Percentiles rank a stretch among this genome's conserved stretches.
Evolutionary conservation across 805 yeast genomes (phyloP).

Genomic region (Yamadazyma akitaensis): DNA sequence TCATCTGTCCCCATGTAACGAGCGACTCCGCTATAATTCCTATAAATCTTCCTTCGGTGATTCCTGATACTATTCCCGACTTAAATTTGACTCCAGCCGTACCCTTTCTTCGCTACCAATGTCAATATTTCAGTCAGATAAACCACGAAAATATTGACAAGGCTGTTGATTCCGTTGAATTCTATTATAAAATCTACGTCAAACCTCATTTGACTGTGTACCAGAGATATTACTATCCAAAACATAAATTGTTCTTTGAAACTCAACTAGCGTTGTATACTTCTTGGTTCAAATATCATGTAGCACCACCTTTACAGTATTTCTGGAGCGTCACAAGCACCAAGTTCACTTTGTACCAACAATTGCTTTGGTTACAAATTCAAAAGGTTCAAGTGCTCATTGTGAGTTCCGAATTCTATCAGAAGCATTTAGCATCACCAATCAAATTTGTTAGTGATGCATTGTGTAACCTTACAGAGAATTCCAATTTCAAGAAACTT

Average conservation of each 20-base stretch:
- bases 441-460: background rate
- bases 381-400: background rate
- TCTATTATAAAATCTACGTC: conserved; percentile 12
- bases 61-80: background rate
- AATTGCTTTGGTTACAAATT: conserved; percentile 1
- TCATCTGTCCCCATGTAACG: conserved; percentile 5
- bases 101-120: conserved; percentile 6
- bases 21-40: background rate
- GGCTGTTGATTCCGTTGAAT: conserved; percentile 9
- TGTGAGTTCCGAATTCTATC: conserved; percentile 4
- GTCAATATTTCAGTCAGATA: conserved; percentile 10
- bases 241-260: conserved; percentile 6
- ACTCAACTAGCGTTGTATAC: background rate
- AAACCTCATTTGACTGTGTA: conserved; percentile 8
- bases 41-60: background rate
- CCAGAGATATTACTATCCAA: conserved; percentile 10
- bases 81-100: conserved; percentile 4
- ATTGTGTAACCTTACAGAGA: conserved; percentile 9
- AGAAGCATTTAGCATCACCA: conserved; percentile 3
- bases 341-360: background rate
- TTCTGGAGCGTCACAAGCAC: background rate
- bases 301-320: conserved; percentile 1
- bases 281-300: background rate
- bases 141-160: conserved; percentile 12
- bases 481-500: conserved; percentile 15